These are phyloP conservation scores for Penicillium taxi DNA, from an alignment of 495 filamentous ascomycete species.

Conservation along the genomic window DNA sequence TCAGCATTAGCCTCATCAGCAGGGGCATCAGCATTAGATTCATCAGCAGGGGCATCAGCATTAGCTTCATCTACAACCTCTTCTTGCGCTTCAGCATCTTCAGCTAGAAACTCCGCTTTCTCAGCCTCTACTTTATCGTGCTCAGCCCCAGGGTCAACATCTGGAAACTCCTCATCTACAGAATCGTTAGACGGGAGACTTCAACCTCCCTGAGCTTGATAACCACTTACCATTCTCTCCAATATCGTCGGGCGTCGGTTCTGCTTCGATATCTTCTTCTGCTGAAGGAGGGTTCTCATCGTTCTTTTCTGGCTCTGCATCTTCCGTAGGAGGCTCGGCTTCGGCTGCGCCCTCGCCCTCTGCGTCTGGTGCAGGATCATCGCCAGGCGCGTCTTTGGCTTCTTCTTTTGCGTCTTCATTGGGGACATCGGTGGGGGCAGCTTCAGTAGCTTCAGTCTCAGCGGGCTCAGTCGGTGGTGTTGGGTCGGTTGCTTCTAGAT, in stretches of 20 bases:
- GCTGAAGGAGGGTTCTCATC: slow-evolving; percentile 7
- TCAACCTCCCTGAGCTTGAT: too few relatives aligned
- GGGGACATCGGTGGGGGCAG: slow-evolving; percentile 12
- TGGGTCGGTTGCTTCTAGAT: slow-evolving; percentile 22
- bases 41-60: neutral
- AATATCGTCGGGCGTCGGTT: slow-evolving; percentile 5
- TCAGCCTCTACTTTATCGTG: slow-evolving; percentile 26
- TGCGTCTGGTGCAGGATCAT: slow-evolving; percentile 12
- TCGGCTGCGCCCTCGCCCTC: slow-evolving; percentile 13
- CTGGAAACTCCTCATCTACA: slow-evolving; percentile 27
- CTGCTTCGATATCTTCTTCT: slow-evolving; percentile 7
- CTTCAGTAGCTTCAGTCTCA: too few relatives aligned
- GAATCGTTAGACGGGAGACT: too few relatives aligned
- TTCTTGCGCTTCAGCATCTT: slow-evolving; percentile 15
- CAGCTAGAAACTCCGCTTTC: slow-evolving; percentile 22
- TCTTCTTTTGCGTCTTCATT: slow-evolving; percentile 20
- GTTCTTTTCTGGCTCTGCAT: slow-evolving; percentile 8
- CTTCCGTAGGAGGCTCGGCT: slow-evolving; percentile 14
- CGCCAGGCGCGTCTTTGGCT: slow-evolving; percentile 11
- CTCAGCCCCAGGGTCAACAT: slow-evolving; percentile 21
- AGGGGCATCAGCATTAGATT: slow-evolving; percentile 2
- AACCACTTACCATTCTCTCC: slow-evolving; percentile 19
- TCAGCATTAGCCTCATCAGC: slow-evolving; percentile 8
- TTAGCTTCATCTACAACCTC: slow-evolving; percentile 7
- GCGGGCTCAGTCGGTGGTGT: slow-evolving; percentile 20